Percentiles rank a stretch among this genome's conserved stretches.
phyloP scores from a whole-genome alignment of 1,284 basidiomycete species.

The Cystobasidium slooffiae region DNA sequence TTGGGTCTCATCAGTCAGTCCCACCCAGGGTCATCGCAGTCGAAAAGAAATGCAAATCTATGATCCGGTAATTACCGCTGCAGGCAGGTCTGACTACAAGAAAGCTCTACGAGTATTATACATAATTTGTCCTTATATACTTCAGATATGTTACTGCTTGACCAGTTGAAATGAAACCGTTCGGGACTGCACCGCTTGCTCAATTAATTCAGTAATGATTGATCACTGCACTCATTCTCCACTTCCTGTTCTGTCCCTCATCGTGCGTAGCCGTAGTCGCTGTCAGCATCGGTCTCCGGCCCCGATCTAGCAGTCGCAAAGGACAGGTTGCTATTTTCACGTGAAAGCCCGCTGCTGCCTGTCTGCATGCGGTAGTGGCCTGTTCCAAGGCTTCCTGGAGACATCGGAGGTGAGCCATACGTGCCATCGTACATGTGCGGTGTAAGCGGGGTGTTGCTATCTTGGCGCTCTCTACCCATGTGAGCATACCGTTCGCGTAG shows the following conservation, averaged over 20 bases:
- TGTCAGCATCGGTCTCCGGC: background rate
- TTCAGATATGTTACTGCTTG: no score
- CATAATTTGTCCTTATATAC: no score
- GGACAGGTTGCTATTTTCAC: conserved; percentile 10
- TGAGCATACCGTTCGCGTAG: conserved; percentile 3
- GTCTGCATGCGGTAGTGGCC: conserved; percentile 18
- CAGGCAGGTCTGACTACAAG: no score
- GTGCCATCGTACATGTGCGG: conserved; percentile 36
- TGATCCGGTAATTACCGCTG: no score
- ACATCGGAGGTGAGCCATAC: conserved; percentile 22
- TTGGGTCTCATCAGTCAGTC: no score
- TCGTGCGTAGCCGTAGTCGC: conserved; percentile 22
- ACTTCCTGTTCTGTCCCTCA: background rate
- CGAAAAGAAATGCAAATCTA: no score
- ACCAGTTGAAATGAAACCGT: background rate
- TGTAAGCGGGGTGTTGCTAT: conserved; percentile 26
- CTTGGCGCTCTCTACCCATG: conserved; percentile 12
- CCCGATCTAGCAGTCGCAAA: conserved; percentile 20
- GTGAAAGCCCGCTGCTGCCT: conserved; percentile 11
- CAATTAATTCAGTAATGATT: background rate
- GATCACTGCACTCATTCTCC: background rate
- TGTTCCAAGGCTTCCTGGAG: conserved; percentile 1
- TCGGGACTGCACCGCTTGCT: background rate
- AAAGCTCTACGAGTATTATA: no score
- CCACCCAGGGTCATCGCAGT: no score